These are phyloP conservation scores for Kluyveromyces sp. DNA, from an alignment of 1,139 yeast genomes.

Conservation along the genomic window DNA sequence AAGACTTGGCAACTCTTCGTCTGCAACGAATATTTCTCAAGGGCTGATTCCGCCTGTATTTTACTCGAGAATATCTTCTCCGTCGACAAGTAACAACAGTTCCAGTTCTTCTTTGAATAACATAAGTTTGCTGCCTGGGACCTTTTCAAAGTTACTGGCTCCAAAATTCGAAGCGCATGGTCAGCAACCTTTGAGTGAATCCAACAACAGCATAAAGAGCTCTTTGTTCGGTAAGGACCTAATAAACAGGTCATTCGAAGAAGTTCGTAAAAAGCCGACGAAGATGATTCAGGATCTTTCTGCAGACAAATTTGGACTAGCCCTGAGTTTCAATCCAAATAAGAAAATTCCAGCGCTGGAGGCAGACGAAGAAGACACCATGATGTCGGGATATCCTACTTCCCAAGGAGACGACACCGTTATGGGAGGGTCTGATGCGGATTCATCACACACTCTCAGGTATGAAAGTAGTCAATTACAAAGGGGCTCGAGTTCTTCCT, in stretches of 20 bases:
- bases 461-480: conserved; percentile 1
- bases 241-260: conserved; percentile 29
- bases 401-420: conserved; percentile 2
- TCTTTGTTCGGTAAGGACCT: conserved; percentile 23
- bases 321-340: conserved; percentile 19
- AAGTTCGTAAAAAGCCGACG: conserved; percentile 19
- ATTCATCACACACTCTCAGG: conserved; percentile 8
- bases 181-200: conserved; percentile 3
- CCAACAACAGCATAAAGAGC: conserved; percentile 2
- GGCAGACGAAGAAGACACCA: conserved; percentile 26
- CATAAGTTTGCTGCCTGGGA: conserved; percentile 19
- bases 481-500: conserved; percentile 1
- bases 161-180: conserved; percentile 1
- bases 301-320: conserved; percentile 20
- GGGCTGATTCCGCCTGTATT: conserved; percentile 32
- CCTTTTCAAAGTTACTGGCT: conserved; percentile 14
- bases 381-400: conserved; percentile 21
- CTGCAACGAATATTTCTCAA: conserved; percentile 5
- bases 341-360: conserved; percentile 13
- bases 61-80: conserved; percentile 30
- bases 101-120: conserved; percentile 26
- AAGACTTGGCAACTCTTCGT: conserved; percentile 15
- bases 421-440: conserved; percentile 7
- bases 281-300: conserved; percentile 16
- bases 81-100: conserved; percentile 29